A percentile compares a stretch with the other conserved stretches of the same genome.
Evolutionary conservation across 2,329 filamentous ascomycete genomes (phyloP).

Genomic region (Xylaria sp.): DNA sequence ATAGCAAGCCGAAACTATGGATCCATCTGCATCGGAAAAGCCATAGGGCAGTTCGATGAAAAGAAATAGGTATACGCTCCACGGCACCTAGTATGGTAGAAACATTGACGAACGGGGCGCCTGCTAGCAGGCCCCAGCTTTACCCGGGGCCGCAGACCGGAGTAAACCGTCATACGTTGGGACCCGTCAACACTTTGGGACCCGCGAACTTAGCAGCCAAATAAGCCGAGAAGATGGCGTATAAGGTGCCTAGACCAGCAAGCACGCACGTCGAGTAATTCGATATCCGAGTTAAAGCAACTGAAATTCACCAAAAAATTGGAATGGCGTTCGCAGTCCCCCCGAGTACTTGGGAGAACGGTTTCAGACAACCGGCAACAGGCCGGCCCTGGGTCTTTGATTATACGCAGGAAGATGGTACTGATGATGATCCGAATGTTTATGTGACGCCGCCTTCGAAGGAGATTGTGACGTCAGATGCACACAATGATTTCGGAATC

Average conservation of each 20-base stretch:
- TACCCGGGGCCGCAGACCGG: slow-evolving; percentile 5
- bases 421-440: slow-evolving; percentile 22
- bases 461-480: slow-evolving; percentile 35
- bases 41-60: neutral
- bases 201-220: neutral
- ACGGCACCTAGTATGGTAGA: neutral
- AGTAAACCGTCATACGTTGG: neutral
- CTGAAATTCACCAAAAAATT: neutral
- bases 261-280: neutral
- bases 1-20: neutral
- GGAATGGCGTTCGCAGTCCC: slow-evolving; percentile 29
- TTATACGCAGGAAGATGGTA: neutral
- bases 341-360: slow-evolving; percentile 34
- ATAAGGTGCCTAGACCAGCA: neutral
- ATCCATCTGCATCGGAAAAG: neutral
- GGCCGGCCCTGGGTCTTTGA: slow-evolving; percentile 19
- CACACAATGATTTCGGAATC: slow-evolving; percentile 37
- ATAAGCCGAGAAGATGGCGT: neutral
- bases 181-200: slow-evolving; percentile 2
- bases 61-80: neutral
- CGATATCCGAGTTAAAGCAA: neutral
- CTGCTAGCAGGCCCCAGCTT: too few species aligned
- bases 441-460: slow-evolving; percentile 35
- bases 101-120: neutral
- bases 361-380: slow-evolving; percentile 27